These are phyloP conservation scores for Hirschfeldia incana DNA, from an alignment of 345 rosid genomes.

Conservation along the genomic window DNA sequence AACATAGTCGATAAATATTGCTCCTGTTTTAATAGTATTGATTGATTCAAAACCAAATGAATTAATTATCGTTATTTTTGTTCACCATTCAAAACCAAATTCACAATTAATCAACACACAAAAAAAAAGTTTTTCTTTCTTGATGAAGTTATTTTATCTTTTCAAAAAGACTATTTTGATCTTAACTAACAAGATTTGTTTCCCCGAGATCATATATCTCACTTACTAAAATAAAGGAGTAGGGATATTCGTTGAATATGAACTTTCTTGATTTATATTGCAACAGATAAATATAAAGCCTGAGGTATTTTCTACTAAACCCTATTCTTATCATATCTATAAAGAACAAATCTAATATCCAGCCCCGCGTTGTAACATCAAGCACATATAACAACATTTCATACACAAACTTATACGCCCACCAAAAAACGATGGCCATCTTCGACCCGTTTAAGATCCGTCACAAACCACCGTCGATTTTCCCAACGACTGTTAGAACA, in stretches of 20 bases:
- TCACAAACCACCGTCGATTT: conserved; percentile 29
- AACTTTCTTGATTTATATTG: conserved; percentile 20
- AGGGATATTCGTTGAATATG: conserved; percentile 24
- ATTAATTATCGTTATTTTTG: no score
- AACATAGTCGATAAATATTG: no score
- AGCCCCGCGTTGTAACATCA: background rate
- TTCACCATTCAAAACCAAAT: background rate
- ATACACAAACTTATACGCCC: background rate
- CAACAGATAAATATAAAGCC: background rate
- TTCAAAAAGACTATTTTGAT: background rate
- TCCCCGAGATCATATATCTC: conserved; percentile 5
- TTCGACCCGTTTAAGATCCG: conserved; percentile 32
- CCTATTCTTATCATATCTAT: background rate
- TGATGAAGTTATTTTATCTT: background rate
- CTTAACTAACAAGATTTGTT: conserved; percentile 24
- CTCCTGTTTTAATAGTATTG: no score
- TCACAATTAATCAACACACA: background rate
- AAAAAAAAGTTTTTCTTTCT: background rate
- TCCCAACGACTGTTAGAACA: conserved; percentile 40
- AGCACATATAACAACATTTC: background rate
- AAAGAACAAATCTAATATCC: background rate
- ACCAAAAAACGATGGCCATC: conserved; percentile 23
- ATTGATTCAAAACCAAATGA: no score
- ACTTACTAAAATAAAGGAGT: conserved; percentile 23
- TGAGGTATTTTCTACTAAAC: background rate